phyloP scores from a whole-genome alignment of 2,329 filamentous ascomycete genomes.

The Teratosphaeria nubilosa region DNA sequence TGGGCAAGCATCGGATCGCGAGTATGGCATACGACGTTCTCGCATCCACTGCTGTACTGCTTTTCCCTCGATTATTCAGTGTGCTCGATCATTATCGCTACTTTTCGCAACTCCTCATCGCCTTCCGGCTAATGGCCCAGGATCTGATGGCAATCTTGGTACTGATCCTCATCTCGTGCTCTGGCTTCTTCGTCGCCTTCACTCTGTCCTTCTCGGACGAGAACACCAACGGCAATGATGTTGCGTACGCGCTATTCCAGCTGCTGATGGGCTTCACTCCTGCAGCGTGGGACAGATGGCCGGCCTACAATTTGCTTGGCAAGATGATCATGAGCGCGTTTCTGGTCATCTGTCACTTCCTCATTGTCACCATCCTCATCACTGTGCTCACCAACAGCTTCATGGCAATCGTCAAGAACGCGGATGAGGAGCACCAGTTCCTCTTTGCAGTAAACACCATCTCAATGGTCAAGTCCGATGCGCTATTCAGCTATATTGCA shows the following conservation, averaged over 20 bases:
- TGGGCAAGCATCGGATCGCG: conserved; percentile 58
- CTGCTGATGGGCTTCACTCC: conserved; percentile 94
- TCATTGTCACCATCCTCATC: conserved; percentile 87
- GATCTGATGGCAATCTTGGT: conserved; percentile 78
- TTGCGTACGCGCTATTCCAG: conserved; percentile 89
- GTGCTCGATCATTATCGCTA: conserved; percentile 91
- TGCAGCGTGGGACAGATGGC: conserved; percentile 85
- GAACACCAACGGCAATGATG: conserved; percentile 57
- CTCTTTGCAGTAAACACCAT: conserved; percentile 95
- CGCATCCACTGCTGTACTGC: conserved; percentile 76
- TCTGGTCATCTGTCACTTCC: conserved; percentile 88
- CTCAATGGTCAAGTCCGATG: conserved; percentile 97
- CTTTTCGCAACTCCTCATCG: conserved; percentile 88
- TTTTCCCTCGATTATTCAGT: conserved; percentile 85
- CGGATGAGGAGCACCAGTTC: conserved; percentile 84
- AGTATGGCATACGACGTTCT: conserved; percentile 89
- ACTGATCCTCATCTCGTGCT: conserved; percentile 77
- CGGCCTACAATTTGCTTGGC: conserved; percentile 68
- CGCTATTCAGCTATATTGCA: conserved; percentile 85
- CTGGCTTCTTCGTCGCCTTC: conserved; percentile 92
- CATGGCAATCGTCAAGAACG: conserved; percentile 88
- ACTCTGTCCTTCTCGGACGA: conserved; percentile 66
- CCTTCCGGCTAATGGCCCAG: conserved; percentile 86
- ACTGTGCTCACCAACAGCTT: conserved; percentile 96
- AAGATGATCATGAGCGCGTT: conserved; percentile 69